Evolutionary conservation across 345 rosid species (phyloP), one percentile per base, ranked within the genome.

Genomic region (Diplotaxis tenuifolia): DNA sequence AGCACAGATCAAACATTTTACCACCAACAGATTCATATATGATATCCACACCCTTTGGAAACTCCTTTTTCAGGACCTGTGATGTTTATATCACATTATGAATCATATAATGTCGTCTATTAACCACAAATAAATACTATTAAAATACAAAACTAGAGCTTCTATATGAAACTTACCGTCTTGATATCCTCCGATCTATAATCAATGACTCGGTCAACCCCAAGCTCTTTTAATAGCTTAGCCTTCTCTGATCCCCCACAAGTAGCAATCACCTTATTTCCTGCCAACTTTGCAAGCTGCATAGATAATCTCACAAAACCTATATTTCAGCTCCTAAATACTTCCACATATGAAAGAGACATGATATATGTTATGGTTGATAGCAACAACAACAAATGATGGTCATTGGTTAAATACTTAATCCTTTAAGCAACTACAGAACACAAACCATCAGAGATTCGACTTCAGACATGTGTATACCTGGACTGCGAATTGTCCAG

Each of bases 401-500:
- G 28, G 28, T 3, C 3, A 25, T 14, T 65, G 65, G 32, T 55
- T n/a, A n/a, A n/a, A n/a, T n/a, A n/a, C n/a, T n/a, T n/a, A 55
- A 25, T 52, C 12, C 20, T 70, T 57, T 18, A 7, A 27, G 19
- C 18, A 50, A 18, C 23, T 5, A 52, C 28, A 64, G 12, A 42
- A 40, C 47, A 54, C 28, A 55, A 27, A 42, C 16, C 34, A 63
- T 27, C 38, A 68, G 55, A 50, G 62, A 32, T 16, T 50, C 36
- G 52, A 71, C 20, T 28, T 65, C 31, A 71, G 67, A 54, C 20
- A 27, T 31, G 9, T 65, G 12, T 57, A 20, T 76, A 94, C 98
- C 98, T 94, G 98, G 52, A 94, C 98, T 45, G 95, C 97, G 72
- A 94, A 94, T 78, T 94, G 98, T 23, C 98, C 98, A 3, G 98